A percentile compares a stretch with the other conserved stretches of the same genome.
These are phyloP conservation scores for Teunomyces barrocoloradensis DNA, from an alignment of 805 yeast species.

Conservation along the genomic window DNA sequence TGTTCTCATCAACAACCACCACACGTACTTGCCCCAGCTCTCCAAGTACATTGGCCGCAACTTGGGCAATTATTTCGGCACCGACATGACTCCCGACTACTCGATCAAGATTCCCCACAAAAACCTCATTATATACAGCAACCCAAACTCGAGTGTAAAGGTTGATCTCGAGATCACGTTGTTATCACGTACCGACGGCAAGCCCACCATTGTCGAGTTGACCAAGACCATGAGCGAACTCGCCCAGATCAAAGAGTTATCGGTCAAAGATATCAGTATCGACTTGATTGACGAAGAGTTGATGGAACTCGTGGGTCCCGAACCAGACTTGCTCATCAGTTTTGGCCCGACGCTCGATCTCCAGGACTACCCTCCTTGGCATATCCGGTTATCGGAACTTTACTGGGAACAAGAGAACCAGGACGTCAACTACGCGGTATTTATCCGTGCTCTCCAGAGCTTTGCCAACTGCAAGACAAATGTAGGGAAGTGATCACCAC, in stretches of 20 bases:
- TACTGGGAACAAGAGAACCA: constrained; percentile 88
- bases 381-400: constrained; percentile 82
- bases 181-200: constrained; percentile 77
- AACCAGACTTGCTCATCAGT: constrained; percentile 83
- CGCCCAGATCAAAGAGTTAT: constrained; percentile 58
- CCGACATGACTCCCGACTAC: constrained; percentile 61
- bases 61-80: constrained; percentile 71
- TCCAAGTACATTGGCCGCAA: constrained; percentile 56
- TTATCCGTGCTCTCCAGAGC: constrained; percentile 70
- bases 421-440: constrained; percentile 78
- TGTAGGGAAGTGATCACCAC: constrained; percentile 63
- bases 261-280: constrained; percentile 66
- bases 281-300: constrained; percentile 73
- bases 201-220: constrained; percentile 83
- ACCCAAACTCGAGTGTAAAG: constrained; percentile 14
- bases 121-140: constrained; percentile 47
- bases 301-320: constrained; percentile 76
- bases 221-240: constrained; percentile 83
- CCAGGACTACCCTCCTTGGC: constrained; percentile 99
- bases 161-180: constrained; percentile 61
- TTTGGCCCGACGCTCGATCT: constrained; percentile 87
- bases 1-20: constrained; percentile 44
- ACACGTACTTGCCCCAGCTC: constrained; percentile 42
- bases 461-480: constrained; percentile 82
- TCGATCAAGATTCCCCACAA: constrained; percentile 66